These are phyloP conservation scores for Sequoia sempervirens DNA, from an alignment of 75 land plant species.

Conservation along the genomic window DNA sequence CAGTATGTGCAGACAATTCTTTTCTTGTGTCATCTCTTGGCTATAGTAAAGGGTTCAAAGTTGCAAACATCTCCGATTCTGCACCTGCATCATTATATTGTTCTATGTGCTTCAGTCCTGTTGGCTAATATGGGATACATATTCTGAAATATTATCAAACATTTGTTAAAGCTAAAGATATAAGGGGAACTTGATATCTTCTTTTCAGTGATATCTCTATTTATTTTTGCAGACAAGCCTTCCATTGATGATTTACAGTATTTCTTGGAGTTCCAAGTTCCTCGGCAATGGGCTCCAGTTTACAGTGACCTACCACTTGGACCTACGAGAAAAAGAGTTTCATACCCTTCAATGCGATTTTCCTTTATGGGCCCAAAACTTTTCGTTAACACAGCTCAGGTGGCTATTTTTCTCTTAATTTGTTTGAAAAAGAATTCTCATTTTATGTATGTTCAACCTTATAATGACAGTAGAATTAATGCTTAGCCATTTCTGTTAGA, in stretches of 20 bases:
- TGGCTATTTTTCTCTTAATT: slow-evolving; percentile 9
- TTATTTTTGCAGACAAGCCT: slow-evolving; percentile 60
- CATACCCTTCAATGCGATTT: slow-evolving; percentile 56
- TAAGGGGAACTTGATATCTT: slow-evolving; percentile 1
- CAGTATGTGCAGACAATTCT: background rate
- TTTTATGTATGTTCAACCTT: background rate
- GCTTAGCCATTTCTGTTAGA: background rate
- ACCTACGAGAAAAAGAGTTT: slow-evolving; percentile 35
- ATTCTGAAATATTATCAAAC: background rate
- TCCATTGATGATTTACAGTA: slow-evolving; percentile 63
- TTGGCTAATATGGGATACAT: background rate
- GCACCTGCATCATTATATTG: background rate
- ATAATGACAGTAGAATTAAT: background rate
- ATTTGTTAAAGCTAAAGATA: background rate
- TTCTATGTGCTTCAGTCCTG: slow-evolving; percentile 1
- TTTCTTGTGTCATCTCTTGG: background rate
- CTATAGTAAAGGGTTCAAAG: background rate
- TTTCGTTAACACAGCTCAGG: slow-evolving; percentile 58
- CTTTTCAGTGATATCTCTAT: background rate
- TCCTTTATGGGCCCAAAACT: slow-evolving; percentile 73
- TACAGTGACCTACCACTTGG: slow-evolving; percentile 70
- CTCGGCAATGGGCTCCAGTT: slow-evolving; percentile 77
- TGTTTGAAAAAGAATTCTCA: background rate
- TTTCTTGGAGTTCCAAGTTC: slow-evolving; percentile 85
- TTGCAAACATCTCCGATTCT: background rate